Conservation (phyloP, 2,329 filamentous ascomycete species). For the Stemphylium beticola region DNA sequence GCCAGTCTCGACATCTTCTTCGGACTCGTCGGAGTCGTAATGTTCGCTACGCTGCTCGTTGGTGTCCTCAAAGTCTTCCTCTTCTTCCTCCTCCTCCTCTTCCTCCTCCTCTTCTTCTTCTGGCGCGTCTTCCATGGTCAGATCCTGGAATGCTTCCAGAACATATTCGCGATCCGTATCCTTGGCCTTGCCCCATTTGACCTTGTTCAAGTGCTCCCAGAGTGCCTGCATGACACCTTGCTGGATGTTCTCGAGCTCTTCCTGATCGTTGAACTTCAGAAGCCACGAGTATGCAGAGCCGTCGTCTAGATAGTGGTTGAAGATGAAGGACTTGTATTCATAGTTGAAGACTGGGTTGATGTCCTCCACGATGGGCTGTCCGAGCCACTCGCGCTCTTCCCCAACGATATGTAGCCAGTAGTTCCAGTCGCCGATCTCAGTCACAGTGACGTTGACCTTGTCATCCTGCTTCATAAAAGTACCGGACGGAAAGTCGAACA, state of each 20-base stretch:
- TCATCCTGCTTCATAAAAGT: slow-evolving; percentile 83
- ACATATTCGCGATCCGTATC: slow-evolving; percentile 94
- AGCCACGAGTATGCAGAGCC: slow-evolving; percentile 95
- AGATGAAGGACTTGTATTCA: slow-evolving; percentile 98
- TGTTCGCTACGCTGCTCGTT: slow-evolving; percentile 74
- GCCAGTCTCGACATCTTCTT: slow-evolving; percentile 72
- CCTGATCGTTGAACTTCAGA: slow-evolving; percentile 84
- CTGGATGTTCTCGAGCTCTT: slow-evolving; percentile 83
- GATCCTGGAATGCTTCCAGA: slow-evolving; percentile 90
- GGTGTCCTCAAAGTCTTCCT: slow-evolving; percentile 57
- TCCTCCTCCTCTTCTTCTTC: slow-evolving; percentile 62
- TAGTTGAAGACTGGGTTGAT: slow-evolving; percentile 99
- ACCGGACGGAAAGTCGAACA: slow-evolving; percentile 88
- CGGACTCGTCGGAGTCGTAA: slow-evolving; percentile 78
- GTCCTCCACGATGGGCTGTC: slow-evolving; percentile 82
- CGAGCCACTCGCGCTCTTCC: slow-evolving; percentile 80
- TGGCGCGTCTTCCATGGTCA: slow-evolving; percentile 83
- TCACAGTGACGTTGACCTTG: slow-evolving; percentile 77
- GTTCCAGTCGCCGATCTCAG: slow-evolving; percentile 87
- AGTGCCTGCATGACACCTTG: slow-evolving; percentile 93
- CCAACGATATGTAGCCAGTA: slow-evolving; percentile 92
- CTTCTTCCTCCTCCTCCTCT: slow-evolving; percentile 67
- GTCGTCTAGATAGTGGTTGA: slow-evolving; percentile 92
- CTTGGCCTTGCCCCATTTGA: slow-evolving; percentile 93
- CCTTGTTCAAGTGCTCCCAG: slow-evolving; percentile 94